phyloP scores from a whole-genome alignment of 352 stramenopile genomes.

The Phytopythium kandeliae region DNA sequence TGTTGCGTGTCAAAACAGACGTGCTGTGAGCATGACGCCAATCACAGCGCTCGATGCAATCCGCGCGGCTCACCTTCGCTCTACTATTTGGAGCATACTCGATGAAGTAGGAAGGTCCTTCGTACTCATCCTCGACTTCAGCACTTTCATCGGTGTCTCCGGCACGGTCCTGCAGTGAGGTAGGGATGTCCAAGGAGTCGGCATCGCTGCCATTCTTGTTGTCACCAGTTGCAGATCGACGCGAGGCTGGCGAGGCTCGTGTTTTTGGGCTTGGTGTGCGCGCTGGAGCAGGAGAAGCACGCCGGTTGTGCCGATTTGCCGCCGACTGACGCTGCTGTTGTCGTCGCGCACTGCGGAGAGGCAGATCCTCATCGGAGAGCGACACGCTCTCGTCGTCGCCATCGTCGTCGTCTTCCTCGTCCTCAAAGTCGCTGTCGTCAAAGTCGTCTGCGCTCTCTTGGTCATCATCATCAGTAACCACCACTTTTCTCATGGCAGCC shows the following conservation, averaged over 20 bases:
- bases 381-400: conserved; percentile 22
- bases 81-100: conserved; percentile 60
- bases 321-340: conserved; percentile 10
- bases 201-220: conserved; percentile 16
- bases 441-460: conserved; percentile 24
- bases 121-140: conserved; percentile 32
- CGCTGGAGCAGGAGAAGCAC: not conserved
- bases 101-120: conserved; percentile 51
- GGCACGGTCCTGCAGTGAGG: conserved; percentile 4
- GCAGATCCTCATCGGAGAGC: conserved; percentile 6
- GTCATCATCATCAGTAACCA: conserved; percentile 11
- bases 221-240: not conserved
- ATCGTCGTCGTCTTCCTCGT: conserved; percentile 23
- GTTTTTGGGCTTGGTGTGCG: conserved; percentile 2
- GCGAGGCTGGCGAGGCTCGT: not conserved
- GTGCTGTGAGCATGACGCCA: conserved; percentile 3
- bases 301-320: conserved; percentile 4
- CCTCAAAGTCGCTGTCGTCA: conserved; percentile 47
- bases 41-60: not conserved
- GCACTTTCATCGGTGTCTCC: conserved; percentile 17
- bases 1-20: conserved; percentile 10
- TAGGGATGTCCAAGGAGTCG: conserved; percentile 32
- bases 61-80: conserved; percentile 42
- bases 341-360: conserved; percentile 3
- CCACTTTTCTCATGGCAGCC: not conserved